Evolutionary conservation across 2,329 filamentous ascomycete genomes (phyloP).

Genomic region (Arthrocladium fulminans): DNA sequence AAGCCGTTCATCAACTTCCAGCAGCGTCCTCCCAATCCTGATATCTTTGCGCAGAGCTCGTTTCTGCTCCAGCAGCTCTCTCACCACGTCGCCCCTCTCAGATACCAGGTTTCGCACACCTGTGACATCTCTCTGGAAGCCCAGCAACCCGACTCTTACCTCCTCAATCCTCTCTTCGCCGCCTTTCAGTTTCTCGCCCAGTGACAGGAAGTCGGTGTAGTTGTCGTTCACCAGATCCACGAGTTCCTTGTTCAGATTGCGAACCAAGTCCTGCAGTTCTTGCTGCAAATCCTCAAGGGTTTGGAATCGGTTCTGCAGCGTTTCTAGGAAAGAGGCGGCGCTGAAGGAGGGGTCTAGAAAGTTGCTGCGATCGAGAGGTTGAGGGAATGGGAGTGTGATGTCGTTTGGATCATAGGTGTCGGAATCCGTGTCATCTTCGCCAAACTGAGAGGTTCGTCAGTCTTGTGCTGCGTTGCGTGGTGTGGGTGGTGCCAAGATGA

Average conservation of each 20-base stretch:
- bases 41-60: conserved; percentile 43
- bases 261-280: conserved; percentile 73
- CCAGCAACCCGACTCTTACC: conserved; percentile 74
- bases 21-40: conserved; percentile 46
- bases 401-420: conserved; percentile 39
- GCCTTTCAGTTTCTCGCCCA: conserved; percentile 72
- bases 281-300: conserved; percentile 86
- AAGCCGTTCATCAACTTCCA: conserved; percentile 39
- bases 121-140: conserved; percentile 74
- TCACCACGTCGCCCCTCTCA: conserved; percentile 55
- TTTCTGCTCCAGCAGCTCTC: conserved; percentile 56
- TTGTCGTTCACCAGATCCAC: conserved; percentile 92
- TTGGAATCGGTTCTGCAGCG: conserved; percentile 78
- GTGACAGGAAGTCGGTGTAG: conserved; percentile 78
- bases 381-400: conserved; percentile 71
- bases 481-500: too few species aligned
- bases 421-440: conserved; percentile 37
- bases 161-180: conserved; percentile 90
- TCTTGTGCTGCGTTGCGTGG: conserved; percentile 46
- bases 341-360: conserved; percentile 74
- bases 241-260: conserved; percentile 73
- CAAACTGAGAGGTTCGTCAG: conserved; percentile 22
- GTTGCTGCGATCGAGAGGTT: conserved; percentile 69
- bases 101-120: conserved; percentile 60
- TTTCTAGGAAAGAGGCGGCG: conserved; percentile 72